Evolutionary conservation across 2,329 filamentous ascomycete species (phyloP).

Genomic region (Cladorrhinum sp.): DNA sequence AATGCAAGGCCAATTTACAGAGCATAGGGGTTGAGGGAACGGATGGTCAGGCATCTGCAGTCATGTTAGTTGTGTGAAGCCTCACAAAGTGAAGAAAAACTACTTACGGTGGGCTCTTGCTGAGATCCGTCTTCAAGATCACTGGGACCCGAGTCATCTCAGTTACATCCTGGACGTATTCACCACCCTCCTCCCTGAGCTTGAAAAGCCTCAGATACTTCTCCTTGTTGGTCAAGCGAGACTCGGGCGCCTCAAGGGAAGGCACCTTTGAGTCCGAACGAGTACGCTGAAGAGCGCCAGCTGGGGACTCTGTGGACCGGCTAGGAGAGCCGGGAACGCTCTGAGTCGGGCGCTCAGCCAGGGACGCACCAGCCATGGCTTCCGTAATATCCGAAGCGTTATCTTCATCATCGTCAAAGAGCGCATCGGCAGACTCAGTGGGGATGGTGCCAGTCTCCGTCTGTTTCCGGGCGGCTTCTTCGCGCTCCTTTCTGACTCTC

Average conservation of each 20-base stretch:
- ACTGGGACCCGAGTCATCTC: conserved; percentile 98
- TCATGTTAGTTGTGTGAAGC: conserved; percentile 36
- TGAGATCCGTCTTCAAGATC: conserved; percentile 95
- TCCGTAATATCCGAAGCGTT: conserved; percentile 86
- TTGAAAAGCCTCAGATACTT: conserved; percentile 91
- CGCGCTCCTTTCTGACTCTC: conserved; percentile 77
- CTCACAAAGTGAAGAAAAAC: not conserved
- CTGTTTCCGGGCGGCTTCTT: conserved; percentile 88
- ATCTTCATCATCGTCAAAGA: conserved; percentile 92
- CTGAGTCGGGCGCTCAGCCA: conserved; percentile 86
- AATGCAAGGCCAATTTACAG: conserved; percentile 35
- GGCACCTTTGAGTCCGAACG: conserved; percentile 92
- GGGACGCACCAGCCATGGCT: conserved; percentile 83
- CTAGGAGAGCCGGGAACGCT: conserved; percentile 91
- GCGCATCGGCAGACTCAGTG: conserved; percentile 87
- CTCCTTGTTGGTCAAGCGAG: conserved; percentile 86
- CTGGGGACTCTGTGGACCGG: conserved; percentile 64
- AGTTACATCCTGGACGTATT: conserved; percentile 96
- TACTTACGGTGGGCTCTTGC: conserved; percentile 98
- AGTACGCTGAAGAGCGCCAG: conserved; percentile 75
- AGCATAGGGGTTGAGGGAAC: conserved; percentile 77
- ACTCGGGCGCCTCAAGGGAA: conserved; percentile 69
- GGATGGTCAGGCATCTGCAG: conserved; percentile 74
- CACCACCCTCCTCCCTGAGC: conserved; percentile 85
- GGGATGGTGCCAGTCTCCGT: conserved; percentile 94